Evolutionary conservation across 1,284 basidiomycete genomes (phyloP).

Genomic region (Lignosus rhinocerotis): DNA sequence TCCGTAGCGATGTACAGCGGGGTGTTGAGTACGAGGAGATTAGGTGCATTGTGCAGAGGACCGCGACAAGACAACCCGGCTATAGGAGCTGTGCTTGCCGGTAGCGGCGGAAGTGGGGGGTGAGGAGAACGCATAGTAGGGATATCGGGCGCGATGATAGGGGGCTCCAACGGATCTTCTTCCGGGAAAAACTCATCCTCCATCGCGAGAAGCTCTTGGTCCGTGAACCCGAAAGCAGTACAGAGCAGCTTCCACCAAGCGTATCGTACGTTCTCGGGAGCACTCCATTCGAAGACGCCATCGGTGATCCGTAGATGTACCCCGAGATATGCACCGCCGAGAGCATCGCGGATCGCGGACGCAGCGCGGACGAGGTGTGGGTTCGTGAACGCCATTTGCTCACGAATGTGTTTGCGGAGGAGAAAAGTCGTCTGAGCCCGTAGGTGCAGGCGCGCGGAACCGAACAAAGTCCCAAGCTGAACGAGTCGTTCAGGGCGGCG

Average conservation of each 20-base stretch:
- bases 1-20: constrained; percentile 78
- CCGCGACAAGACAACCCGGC: constrained; percentile 35
- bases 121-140: constrained; percentile 27
- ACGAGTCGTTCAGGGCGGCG: constrained; percentile 47
- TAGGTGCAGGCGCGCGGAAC: constrained; percentile 63
- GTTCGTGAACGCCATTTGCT: constrained; percentile 55
- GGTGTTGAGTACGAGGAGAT: constrained; percentile 49
- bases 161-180: constrained; percentile 15
- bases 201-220: constrained; percentile 40
- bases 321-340: constrained; percentile 60
- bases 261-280: constrained; percentile 41
- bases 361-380: constrained; percentile 44
- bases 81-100: constrained; percentile 21
- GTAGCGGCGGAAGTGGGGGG: constrained; percentile 25
- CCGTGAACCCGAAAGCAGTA: constrained; percentile 40
- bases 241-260: constrained; percentile 61
- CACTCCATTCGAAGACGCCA: constrained; percentile 53
- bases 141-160: constrained; percentile 19
- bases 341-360: constrained; percentile 39
- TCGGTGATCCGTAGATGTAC: constrained; percentile 71
- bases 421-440: constrained; percentile 37
- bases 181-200: constrained; percentile 34
- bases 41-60: constrained; percentile 33
- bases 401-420: constrained; percentile 47
- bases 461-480: constrained; percentile 69